Evolutionary conservation across 805 yeast species (phyloP).

Genomic region (Candida chauliodis): DNA sequence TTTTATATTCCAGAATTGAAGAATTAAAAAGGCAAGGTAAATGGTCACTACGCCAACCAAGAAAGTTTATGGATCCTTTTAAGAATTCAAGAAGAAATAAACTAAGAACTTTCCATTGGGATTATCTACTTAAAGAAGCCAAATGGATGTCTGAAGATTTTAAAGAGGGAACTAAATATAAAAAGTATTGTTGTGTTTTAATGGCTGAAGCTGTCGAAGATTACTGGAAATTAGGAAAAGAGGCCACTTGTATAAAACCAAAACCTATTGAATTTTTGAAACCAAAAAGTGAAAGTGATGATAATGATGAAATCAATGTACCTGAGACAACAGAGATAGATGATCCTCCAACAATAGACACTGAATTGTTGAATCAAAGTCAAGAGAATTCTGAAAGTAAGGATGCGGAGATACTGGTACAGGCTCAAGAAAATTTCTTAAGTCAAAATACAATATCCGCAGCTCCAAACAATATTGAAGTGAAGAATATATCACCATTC

Average conservation of each 20-base stretch:
- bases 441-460: no score
- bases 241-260: slow-evolving; percentile 52
- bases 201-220: slow-evolving; percentile 73
- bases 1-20: slow-evolving; percentile 84
- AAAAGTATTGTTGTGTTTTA: slow-evolving; percentile 63
- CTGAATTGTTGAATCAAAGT: background rate
- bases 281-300: slow-evolving; percentile 1
- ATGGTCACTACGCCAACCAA: slow-evolving; percentile 90
- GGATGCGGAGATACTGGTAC: background rate
- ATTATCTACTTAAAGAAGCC: slow-evolving; percentile 67
- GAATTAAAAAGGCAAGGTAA: slow-evolving; percentile 82
- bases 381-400: no score
- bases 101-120: slow-evolving; percentile 62
- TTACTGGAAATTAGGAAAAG: slow-evolving; percentile 73
- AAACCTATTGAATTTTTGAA: slow-evolving; percentile 15
- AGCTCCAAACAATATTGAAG: background rate
- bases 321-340: background rate
- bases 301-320: background rate
- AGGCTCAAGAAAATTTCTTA: no score
- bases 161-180: slow-evolving; percentile 65
- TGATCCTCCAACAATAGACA: slow-evolving; percentile 5
- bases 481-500: slow-evolving; percentile 32
- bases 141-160: slow-evolving; percentile 82
- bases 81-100: slow-evolving; percentile 14
- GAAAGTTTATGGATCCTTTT: slow-evolving; percentile 66